Evolutionary conservation across 257 asterid species (phyloP).

Genomic region (Echites panduratus): DNA sequence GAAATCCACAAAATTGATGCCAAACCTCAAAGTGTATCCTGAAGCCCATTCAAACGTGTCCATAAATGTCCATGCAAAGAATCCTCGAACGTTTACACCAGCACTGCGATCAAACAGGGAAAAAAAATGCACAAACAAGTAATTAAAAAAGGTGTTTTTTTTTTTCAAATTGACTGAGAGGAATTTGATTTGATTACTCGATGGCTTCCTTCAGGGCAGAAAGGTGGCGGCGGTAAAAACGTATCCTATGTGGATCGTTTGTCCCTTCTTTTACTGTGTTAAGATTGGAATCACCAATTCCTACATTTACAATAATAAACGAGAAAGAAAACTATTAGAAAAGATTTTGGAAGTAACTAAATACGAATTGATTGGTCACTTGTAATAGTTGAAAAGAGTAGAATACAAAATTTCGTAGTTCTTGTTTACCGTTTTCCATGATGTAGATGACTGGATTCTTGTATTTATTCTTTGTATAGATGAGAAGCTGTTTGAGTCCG

Average conservation of each 20-base stretch:
- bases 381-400: no score
- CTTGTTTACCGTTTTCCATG: conserved; percentile 23
- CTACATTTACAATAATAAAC: conserved; percentile 5
- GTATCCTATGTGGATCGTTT: conserved; percentile 17
- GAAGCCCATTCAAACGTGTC: conserved; percentile 47
- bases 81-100: conserved; percentile 38
- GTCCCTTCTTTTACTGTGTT: conserved; percentile 11
- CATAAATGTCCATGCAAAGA: conserved; percentile 47
- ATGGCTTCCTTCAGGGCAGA: conserved; percentile 32
- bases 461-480: conserved; percentile 23
- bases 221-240: conserved; percentile 38
- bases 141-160: no score
- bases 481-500: conserved; percentile 22
- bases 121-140: background rate
- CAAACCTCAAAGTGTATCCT: conserved; percentile 38
- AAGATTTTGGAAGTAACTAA: background rate
- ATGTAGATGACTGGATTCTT: conserved; percentile 21
- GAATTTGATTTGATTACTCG: conserved; percentile 25
- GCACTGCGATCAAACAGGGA: conserved; percentile 11
- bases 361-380: background rate
- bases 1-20: conserved; percentile 32
- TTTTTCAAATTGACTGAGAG: background rate
- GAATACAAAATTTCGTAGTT: no score
- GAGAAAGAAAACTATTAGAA: background rate
- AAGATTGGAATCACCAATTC: conserved; percentile 24